phyloP scores from a whole-genome alignment of 768 basidiomycete genomes.

The Lactarius quietus region DNA sequence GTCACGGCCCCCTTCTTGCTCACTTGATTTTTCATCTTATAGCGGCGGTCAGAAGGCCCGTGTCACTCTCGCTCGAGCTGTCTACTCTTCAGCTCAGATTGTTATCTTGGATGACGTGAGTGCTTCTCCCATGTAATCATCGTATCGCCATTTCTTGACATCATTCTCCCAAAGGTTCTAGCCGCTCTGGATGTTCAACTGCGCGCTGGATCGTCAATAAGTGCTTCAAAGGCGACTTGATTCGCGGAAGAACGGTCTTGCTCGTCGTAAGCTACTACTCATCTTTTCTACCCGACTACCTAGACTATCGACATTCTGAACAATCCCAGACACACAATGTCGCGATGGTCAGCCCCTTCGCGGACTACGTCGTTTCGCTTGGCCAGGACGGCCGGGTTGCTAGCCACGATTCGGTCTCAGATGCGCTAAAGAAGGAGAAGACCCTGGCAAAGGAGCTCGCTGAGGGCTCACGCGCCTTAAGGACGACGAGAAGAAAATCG shows the following conservation, averaged over 20 bases:
- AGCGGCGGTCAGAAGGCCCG: slow-evolving; percentile 59
- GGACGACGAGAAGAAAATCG: slow-evolving; percentile 31
- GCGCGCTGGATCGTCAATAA: slow-evolving; percentile 49
- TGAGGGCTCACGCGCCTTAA: slow-evolving; percentile 28
- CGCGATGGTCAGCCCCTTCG: slow-evolving; percentile 49
- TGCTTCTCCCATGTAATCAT: background rate
- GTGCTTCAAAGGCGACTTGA: slow-evolving; percentile 45
- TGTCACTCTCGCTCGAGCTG: slow-evolving; percentile 53
- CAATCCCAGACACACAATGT: slow-evolving; percentile 47
- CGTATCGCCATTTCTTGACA: background rate
- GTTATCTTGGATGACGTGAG: slow-evolving; percentile 70
- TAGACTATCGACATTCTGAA: background rate
- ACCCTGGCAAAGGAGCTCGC: slow-evolving; percentile 32
- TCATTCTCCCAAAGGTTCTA: slow-evolving; percentile 33
- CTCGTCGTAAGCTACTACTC: slow-evolving; percentile 52
- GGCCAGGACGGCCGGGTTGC: slow-evolving; percentile 50
- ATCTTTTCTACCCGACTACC: too few species aligned
- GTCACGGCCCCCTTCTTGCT: background rate
- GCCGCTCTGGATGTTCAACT: slow-evolving; percentile 54
- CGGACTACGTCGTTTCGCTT: slow-evolving; percentile 55
- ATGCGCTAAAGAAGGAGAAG: slow-evolving; percentile 42
- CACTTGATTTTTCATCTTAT: background rate
- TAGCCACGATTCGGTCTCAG: slow-evolving; percentile 48
- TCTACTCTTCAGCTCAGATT: slow-evolving; percentile 56
- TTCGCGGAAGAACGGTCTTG: slow-evolving; percentile 47